phyloP scores from a whole-genome alignment of 345 rosid genomes.

The Citrus medica region DNA sequence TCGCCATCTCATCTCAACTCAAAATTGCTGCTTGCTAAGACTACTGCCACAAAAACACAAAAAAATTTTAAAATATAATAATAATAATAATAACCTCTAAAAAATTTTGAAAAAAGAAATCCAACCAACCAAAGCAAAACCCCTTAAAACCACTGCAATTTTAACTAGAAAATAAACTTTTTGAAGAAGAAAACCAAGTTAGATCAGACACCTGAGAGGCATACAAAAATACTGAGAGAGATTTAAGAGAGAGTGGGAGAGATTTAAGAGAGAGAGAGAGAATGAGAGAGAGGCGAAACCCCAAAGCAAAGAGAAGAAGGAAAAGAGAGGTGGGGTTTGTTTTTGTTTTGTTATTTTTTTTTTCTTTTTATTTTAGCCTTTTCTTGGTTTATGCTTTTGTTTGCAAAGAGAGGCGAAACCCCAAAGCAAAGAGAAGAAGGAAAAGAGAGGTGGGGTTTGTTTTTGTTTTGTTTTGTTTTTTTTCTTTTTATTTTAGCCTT shows the following conservation, averaged over 20 bases:
- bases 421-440: slow-evolving; percentile 20
- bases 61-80: neutral
- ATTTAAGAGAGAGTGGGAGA: slow-evolving; percentile 7
- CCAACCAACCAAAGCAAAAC: slow-evolving; percentile 1
- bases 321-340: slow-evolving; percentile 10
- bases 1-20: slow-evolving; percentile 58
- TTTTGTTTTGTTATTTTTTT: neutral
- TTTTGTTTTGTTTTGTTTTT: neutral
- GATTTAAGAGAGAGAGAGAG: slow-evolving; percentile 2
- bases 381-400: no score
- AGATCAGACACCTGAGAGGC: slow-evolving; percentile 47
- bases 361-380: neutral
- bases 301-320: slow-evolving; percentile 20
- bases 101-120: neutral
- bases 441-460: slow-evolving; percentile 10
- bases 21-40: slow-evolving; percentile 32
- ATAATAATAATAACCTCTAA: neutral
- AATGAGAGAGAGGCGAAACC: slow-evolving; percentile 29
- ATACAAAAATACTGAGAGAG: slow-evolving; percentile 10
- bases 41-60: slow-evolving; percentile 19
- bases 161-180: neutral
- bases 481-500: neutral
- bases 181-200: neutral
- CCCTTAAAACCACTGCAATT: slow-evolving; percentile 5
- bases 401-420: slow-evolving; percentile 32